Evolutionary conservation across 2,329 filamentous ascomycete species (phyloP), one percentile per base, ranked within the genome.

Genomic region (Sporothrix mexicana): DNA sequence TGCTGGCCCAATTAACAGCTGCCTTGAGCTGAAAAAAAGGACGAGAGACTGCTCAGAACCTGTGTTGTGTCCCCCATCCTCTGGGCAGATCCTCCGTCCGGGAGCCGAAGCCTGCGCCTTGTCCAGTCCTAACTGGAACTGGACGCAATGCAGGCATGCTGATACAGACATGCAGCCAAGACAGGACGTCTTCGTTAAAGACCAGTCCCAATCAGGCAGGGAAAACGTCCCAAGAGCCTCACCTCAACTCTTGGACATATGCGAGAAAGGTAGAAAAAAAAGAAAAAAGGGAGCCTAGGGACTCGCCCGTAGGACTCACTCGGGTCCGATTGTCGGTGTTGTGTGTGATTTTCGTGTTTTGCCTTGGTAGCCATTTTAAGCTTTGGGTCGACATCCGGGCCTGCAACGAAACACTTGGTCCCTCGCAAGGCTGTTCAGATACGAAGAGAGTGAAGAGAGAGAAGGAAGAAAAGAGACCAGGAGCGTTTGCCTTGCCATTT

Each of bases 261-360:
- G 47, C 41, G 15, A 20, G 4, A 15, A 51, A 17, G n/a, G 15
- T 59, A 41, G 7, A 20, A 5, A 10, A 49, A 12, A 49, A 49
- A 49, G 45, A 6, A 23, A 55, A 15, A 36, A 30, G 68, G 68
- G 7, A 62, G 69, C 55, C 55, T 41, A 62, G 25, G 20, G 55
- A 62, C 3, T 9, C 10, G 55, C 23, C 43, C 55, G 69, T 70
- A 70, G 69, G 69, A 70, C 55, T 66, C 36, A 59, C 30, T 25
- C 30, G 59, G 59, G 49, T 41, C 49, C 17, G 30, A 36, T 36
- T 36, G 30, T 36, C 55, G 47, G 41, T 51, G 17, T 51, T 41
- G 49, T 36, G 30, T 36, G 30, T 36, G 30, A 6, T 36, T 36
- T 36, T 36, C 30, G 30, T 36, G 30, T 36, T 36, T 36, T 36